Evolutionary conservation across 169 alveolate species (phyloP).

Genomic region (Plasmodium gonderi): DNA sequence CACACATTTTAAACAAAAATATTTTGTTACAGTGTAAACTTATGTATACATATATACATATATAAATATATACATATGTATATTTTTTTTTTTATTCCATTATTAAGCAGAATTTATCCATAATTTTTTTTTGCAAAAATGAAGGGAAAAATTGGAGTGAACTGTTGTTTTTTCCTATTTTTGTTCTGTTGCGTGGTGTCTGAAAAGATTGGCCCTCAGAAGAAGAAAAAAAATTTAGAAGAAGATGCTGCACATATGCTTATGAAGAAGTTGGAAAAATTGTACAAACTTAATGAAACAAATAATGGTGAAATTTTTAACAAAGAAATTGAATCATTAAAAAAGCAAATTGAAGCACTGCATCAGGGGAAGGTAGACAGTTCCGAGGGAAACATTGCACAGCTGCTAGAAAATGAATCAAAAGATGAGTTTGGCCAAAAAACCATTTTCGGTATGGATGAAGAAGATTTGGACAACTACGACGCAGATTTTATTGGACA

Average conservation of each 20-base stretch:
- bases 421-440: background rate
- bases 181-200: no score
- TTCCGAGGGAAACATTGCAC: background rate
- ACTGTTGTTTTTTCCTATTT: no score
- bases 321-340: background rate
- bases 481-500: background rate
- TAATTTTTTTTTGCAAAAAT: no score
- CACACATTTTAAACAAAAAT: no score
- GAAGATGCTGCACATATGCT: background rate
- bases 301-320: background rate
- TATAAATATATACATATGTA: no score
- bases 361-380: no score
- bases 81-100: no score
- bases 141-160: no score
- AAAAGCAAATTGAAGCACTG: constrained; percentile 4
- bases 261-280: background rate
- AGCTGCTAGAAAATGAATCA: background rate
- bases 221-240: background rate
- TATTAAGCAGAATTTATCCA: no score
- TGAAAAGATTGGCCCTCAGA: background rate
- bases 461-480: background rate
- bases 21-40: no score
- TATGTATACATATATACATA: no score
- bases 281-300: background rate
- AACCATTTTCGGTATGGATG: background rate